These are phyloP conservation scores for Scutellaria galericulata DNA, from an alignment of 257 asterid species.

Conservation along the genomic window DNA sequence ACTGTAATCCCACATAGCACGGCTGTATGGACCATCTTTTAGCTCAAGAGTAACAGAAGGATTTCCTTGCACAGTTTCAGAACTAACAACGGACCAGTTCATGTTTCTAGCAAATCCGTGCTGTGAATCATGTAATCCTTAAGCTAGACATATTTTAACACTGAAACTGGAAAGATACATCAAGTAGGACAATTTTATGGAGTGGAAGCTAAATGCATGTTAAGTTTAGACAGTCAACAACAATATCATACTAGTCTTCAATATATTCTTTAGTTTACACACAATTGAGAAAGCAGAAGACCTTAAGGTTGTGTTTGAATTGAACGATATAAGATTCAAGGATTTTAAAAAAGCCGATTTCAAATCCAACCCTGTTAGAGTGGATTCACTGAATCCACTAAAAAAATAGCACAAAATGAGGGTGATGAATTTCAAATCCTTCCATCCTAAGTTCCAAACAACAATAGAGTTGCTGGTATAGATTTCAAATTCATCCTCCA, in stretches of 20 bases:
- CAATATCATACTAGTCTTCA: conserved; percentile 13
- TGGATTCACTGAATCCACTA: no score
- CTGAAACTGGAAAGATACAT: conserved; percentile 33
- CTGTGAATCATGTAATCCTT: conserved; percentile 53
- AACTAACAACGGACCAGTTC: conserved; percentile 70
- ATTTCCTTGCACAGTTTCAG: conserved; percentile 76
- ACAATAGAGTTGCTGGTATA: background rate
- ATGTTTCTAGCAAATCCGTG: conserved; percentile 98
- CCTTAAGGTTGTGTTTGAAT: background rate
- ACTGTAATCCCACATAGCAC: conserved; percentile 94
- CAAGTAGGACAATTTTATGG: conserved; percentile 20
- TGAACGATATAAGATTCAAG: background rate
- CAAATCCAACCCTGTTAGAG: background rate
- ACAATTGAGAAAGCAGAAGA: conserved; percentile 7
- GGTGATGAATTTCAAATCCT: no score
- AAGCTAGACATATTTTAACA: conserved; percentile 33
- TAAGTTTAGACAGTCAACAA: conserved; percentile 23
- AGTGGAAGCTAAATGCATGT: background rate
- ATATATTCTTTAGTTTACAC: conserved; percentile 5
- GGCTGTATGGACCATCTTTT: conserved; percentile 88
- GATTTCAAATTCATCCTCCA: no score
- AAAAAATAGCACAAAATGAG: no score
- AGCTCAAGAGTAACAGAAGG: conserved; percentile 84
- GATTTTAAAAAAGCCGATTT: background rate
- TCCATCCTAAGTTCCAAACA: background rate